Evolutionary conservation across 179 eudicot genomes (phyloP).

Genomic region (Vitellaria paradoxa): DNA sequence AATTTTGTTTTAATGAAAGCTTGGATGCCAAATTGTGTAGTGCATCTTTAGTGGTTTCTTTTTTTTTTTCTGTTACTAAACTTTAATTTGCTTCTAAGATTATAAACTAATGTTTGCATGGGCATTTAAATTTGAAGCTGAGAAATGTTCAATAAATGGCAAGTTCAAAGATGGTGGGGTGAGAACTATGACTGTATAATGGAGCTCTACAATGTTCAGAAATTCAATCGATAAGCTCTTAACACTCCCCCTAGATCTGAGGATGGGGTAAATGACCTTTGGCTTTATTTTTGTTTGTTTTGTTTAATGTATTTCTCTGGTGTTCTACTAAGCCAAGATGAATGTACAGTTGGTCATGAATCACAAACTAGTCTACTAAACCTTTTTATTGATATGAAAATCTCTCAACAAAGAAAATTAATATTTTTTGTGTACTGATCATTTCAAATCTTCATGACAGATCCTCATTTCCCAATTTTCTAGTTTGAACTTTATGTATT

Average conservation of each 20-base stretch:
- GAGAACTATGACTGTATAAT: slow-evolving; percentile 89
- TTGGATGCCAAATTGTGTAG: slow-evolving; percentile 2
- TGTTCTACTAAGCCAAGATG: too few species aligned
- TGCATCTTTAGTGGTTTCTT: background rate
- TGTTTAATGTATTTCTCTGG: background rate
- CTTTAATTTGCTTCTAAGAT: background rate
- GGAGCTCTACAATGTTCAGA: slow-evolving; percentile 96
- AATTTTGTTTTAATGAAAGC: background rate
- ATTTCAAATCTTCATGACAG: background rate
- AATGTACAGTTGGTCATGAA: background rate
- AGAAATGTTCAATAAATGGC: slow-evolving; percentile 91
- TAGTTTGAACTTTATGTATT: background rate
- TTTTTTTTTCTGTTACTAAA: background rate
- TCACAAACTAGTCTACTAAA: background rate
- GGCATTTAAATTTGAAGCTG: slow-evolving; percentile 49
- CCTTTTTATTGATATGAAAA: too few species aligned
- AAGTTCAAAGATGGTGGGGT: slow-evolving; percentile 99
- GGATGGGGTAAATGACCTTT: slow-evolving; percentile 62
- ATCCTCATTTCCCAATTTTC: background rate
- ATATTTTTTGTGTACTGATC: background rate
- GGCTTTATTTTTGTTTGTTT: background rate
- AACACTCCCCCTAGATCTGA: slow-evolving; percentile 88
- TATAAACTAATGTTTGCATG: slow-evolving; percentile 18
- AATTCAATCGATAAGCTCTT: slow-evolving; percentile 89
- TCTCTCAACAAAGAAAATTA: too few species aligned